Percentiles rank a stretch among this genome's conserved stretches.
phyloP scores from a whole-genome alignment of 1,284 basidiomycete species.

The Marasmius tenuissimus region DNA sequence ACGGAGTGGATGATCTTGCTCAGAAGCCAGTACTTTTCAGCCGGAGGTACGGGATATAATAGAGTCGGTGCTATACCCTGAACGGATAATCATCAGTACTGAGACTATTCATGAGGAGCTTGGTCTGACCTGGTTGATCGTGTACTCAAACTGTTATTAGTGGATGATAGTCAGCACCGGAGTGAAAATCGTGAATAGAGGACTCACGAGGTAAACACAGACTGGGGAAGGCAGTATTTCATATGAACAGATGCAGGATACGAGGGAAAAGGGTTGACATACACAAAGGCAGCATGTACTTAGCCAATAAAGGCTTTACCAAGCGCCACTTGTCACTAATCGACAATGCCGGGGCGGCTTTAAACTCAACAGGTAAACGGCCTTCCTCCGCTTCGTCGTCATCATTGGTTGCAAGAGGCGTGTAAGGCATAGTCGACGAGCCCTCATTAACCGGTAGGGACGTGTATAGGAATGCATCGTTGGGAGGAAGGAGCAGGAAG shows the following conservation, averaged over 20 bases:
- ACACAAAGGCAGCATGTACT: slow-evolving; percentile 85
- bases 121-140: slow-evolving; percentile 77
- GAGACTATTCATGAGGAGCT: neutral
- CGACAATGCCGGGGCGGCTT: slow-evolving; percentile 49
- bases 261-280: slow-evolving; percentile 28
- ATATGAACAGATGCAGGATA: neutral
- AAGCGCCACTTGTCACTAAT: slow-evolving; percentile 75
- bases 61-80: slow-evolving; percentile 90
- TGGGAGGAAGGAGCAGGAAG: slow-evolving; percentile 70
- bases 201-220: slow-evolving; percentile 72
- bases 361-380: slow-evolving; percentile 32
- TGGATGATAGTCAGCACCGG: neutral
- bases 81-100: neutral
- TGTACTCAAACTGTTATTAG: slow-evolving; percentile 79
- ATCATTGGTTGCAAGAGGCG: slow-evolving; percentile 49
- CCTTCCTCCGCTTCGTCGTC: slow-evolving; percentile 36
- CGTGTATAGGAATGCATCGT: slow-evolving; percentile 43
- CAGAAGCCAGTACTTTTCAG: slow-evolving; percentile 58
- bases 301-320: slow-evolving; percentile 69
- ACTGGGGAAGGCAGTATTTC: slow-evolving; percentile 40
- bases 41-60: slow-evolving; percentile 81
- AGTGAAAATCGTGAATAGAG: neutral
- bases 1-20: slow-evolving; percentile 81
- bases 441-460: slow-evolving; percentile 33
- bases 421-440: slow-evolving; percentile 45